Conservation (phyloP, 192 early-diverging fungal species). For the Umbelopsis sp. region DNA sequence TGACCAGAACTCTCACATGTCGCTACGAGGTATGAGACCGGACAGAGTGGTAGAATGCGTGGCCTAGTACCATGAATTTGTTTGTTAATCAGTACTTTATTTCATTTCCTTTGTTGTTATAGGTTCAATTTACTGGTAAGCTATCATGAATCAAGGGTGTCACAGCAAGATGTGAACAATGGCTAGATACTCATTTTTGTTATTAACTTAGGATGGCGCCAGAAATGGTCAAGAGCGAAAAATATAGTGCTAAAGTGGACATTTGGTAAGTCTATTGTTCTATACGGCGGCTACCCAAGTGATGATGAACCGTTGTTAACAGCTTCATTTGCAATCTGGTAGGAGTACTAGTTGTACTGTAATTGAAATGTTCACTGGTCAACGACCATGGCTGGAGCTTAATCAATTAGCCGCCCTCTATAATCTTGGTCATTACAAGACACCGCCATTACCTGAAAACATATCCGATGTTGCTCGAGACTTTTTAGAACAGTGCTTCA, state of each 20-base stretch:
- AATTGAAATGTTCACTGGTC: conserved; percentile 95
- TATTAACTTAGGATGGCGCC: conserved; percentile 80
- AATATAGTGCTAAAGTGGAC: conserved; percentile 93
- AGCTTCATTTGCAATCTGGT: neutral
- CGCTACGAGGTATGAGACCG: conserved; percentile 77
- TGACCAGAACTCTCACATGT: conserved; percentile 51
- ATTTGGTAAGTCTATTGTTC: conserved; percentile 70
- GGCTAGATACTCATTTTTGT: neutral
- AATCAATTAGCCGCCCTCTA: conserved; percentile 59
- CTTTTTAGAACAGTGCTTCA: conserved; percentile 80
- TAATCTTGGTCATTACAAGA: conserved; percentile 69
- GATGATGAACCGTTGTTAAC: too few relatives aligned
- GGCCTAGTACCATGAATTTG: too few relatives aligned
- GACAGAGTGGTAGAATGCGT: too few relatives aligned
- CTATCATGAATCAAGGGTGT: neutral
- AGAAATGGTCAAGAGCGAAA: conserved; percentile 85
- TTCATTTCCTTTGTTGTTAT: neutral
- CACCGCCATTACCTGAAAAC: conserved; percentile 79
- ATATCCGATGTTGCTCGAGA: conserved; percentile 67
- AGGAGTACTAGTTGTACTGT: conserved; percentile 81
- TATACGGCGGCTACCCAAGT: too few relatives aligned
- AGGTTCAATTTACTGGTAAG: conserved; percentile 10
- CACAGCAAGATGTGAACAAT: neutral
- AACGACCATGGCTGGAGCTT: conserved; percentile 70
- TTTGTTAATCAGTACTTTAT: neutral